Base-by-base conservation (phyloP, 2,329 filamentous ascomycete genomes). In the Fusarium armeniacum region DNA sequence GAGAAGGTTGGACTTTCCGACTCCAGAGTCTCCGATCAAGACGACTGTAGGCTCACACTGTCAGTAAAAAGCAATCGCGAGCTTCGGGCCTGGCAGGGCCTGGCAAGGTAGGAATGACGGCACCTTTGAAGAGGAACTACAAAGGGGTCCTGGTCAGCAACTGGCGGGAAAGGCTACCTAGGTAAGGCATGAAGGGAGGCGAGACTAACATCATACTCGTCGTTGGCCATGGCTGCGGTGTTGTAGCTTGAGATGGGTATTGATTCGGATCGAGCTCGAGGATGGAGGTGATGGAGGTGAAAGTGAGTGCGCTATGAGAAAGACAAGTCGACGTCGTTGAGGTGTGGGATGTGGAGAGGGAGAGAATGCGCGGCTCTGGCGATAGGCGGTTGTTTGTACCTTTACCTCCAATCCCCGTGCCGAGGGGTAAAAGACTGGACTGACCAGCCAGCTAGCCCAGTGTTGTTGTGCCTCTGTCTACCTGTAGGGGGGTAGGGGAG, bases 51-150 rank as follows among this genome's bases (percentile, higher is more conserved):
- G 63, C 62, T 69, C 54, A 49, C 60, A 45, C 54, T 60, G 76
- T 81, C 74, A 82, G 79, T 69, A 74, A 74, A 55, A 47, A 57
- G 59, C 49, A 62, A 47, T 58, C 57, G 57, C 55, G 59, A 54
- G 50, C 46, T 59, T 58, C 61, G 53, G 49, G 62, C 65, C 52
- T 62, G 60, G 67, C 58, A 55, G 60, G 65, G 65, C 58, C 64
- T 69, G 32, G 24, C 45, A 52, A 62, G 58, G 60, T 69, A 65
- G 58, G 67, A 76, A 73, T 73, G 65, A 75, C 67, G 74, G 74
- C 86, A 97, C 94, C 94, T 92, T 99, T 98, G 90, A 99, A 99
- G 81, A 98, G 93, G 82, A 98, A 98, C 94, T 98, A 82, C 71
- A 68, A 70, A 76, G 67, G 69, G 70, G 69, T 54, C 64, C 58